Evolutionary conservation across 73 alveolate species (phyloP).

Genomic region (Symbiodinium natans): DNA sequence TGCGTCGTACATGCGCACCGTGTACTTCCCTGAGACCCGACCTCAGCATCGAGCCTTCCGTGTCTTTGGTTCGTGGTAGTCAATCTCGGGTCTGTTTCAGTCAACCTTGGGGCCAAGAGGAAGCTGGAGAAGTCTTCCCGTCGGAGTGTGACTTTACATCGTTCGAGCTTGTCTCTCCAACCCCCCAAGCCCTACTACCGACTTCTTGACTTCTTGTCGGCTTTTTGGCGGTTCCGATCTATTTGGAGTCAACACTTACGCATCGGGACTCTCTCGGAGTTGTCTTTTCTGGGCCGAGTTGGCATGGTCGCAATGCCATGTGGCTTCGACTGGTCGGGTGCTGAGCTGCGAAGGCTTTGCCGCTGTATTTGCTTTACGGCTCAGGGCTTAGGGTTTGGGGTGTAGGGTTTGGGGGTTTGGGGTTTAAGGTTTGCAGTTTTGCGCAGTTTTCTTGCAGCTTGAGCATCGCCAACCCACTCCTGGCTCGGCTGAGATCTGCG

Average conservation of each 20-base stretch:
- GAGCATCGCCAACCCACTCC: neutral
- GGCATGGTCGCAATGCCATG: constrained; percentile 14
- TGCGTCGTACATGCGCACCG: constrained; percentile 19
- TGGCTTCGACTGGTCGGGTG: constrained; percentile 58
- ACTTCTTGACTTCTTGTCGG: neutral
- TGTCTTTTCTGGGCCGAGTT: neutral
- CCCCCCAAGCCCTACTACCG: neutral
- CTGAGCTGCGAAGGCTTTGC: neutral
- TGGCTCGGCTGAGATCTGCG: constrained; percentile 21
- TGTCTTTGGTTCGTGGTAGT: too few species aligned
- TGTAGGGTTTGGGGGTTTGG: too few species aligned
- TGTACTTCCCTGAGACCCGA: neutral
- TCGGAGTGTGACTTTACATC: too few species aligned
- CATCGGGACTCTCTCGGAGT: neutral
- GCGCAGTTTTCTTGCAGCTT: neutral
- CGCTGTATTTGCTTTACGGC: neutral
- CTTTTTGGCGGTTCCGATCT: neutral
- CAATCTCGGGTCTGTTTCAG: too few species aligned
- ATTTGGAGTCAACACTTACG: neutral
- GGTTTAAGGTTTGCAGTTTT: too few species aligned
- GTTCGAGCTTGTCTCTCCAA: too few species aligned
- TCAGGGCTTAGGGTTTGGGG: too few species aligned
- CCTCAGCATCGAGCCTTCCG: neutral
- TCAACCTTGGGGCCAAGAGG: too few species aligned
- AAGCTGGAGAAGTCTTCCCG: too few species aligned